A percentile compares a stretch with the other conserved stretches of the same genome.
These are phyloP conservation scores for Glutinoglossum americanum DNA, from an alignment of 495 filamentous ascomycete species.

Conservation along the genomic window DNA sequence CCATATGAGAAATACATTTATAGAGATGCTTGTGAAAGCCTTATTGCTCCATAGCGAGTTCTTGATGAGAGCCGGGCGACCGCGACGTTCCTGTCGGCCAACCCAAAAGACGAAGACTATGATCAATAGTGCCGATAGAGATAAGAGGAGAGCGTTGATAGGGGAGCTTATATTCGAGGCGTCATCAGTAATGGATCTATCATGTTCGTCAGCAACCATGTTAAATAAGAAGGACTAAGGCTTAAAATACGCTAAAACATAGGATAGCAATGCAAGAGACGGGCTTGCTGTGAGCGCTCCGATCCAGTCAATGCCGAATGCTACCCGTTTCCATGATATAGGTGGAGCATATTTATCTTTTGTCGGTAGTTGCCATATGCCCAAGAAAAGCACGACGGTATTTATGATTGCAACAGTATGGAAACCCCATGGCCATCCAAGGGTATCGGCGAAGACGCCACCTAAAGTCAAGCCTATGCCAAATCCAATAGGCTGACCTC, in stretches of 20 bases:
- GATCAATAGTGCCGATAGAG: not conserved
- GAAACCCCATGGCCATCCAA: conserved; percentile 29
- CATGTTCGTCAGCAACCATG: not conserved
- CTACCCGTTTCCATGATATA: conserved; percentile 11
- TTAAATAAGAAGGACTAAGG: not conserved
- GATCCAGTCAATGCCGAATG: conserved; percentile 27
- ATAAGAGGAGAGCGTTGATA: too few species aligned
- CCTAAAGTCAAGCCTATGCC: conserved; percentile 23
- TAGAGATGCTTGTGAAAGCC: conserved; percentile 26
- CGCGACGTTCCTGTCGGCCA: conserved; percentile 20
- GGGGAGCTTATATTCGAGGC: too few species aligned
- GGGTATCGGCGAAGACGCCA: conserved; percentile 23
- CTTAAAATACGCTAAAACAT: conserved; percentile 23
- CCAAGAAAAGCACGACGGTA: not conserved
- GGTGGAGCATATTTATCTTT: not conserved
- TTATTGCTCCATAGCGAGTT: conserved; percentile 29
- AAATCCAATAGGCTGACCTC: conserved; percentile 26
- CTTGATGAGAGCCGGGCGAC: conserved; percentile 23
- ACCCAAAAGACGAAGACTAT: conserved; percentile 24
- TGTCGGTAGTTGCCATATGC: too few species aligned
- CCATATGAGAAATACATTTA: conserved; percentile 30
- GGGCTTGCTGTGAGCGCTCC: conserved; percentile 22
- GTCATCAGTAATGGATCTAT: too few species aligned
- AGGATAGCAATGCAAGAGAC: conserved; percentile 24
- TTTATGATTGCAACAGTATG: conserved; percentile 7